Base-by-base conservation (phyloP, 768 basidiomycete species). In the Macrolepiota dolichaula region DNA sequence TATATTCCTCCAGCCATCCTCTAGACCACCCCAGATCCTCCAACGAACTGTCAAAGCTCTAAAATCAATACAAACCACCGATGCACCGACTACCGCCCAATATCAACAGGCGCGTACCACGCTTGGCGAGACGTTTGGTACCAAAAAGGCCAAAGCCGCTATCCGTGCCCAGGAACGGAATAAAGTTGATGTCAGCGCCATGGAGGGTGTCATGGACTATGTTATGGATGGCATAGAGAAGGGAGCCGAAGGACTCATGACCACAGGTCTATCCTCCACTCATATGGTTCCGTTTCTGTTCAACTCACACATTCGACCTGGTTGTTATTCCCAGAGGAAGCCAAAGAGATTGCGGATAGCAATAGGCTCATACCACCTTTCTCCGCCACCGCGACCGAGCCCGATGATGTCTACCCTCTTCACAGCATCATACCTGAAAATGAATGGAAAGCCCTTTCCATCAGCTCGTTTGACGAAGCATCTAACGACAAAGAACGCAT, bases 81-180 rank as follows among this genome's bases (percentile, higher is more conserved):
- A 78, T 12, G 81, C 81, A 7, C 81, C 85, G 15, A 72, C 77
- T 9, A 75, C 83, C 52, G 66, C 78, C 51, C 82, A 86, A 61
- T 85, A 82, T 60, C 75, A 81, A 42, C 81, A 87, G 54, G 88
- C 88, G 15, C 82, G 88, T 44, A 91, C 84, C 57, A 79, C 84
- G n/a, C 83, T 99, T 1, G 95, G 96, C 35, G 89, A 94, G 71
- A 85, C 91, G 1, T 99, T 99, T 65, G 96, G 96, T 22, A 96
- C 95, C 25, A 92, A 94, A 76, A 98, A 97, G 71, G 93, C 94
- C 49, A 90, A 93, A 72, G 84, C 85, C 10, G 87, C 85, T 29
- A 95, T 98, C 69, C 84, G 84, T 55, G 90, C 94, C 3, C 84
- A 83, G 56, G 94, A 96, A 73, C 84, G 96, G 64, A 96, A 96